Evolutionary conservation across 306 rosid genomes (phyloP).

Genomic region (Canavalia gladiata): DNA sequence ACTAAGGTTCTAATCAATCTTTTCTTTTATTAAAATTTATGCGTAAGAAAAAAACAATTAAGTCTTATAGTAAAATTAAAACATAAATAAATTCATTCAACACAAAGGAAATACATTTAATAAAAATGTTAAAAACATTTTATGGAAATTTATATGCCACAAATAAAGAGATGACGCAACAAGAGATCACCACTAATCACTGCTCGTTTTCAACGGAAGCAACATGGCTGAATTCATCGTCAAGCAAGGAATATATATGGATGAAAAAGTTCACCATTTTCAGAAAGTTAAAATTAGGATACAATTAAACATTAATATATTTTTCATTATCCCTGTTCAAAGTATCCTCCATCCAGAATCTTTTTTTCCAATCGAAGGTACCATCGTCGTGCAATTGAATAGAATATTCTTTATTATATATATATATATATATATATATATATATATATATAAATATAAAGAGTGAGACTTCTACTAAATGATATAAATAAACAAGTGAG

Average conservation of each 20-base stretch:
- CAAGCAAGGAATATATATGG: not conserved
- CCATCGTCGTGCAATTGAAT: too few relatives aligned
- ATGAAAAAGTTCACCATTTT: not conserved
- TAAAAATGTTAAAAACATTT: not conserved
- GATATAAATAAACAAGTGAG: too few relatives aligned
- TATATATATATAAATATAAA: too few relatives aligned
- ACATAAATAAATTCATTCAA: not conserved
- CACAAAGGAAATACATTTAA: not conserved
- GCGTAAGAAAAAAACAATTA: not conserved
- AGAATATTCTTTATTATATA: too few relatives aligned
- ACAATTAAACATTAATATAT: not conserved
- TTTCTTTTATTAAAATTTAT: not conserved
- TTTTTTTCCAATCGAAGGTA: too few relatives aligned
- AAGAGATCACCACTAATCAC: not conserved
- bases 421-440: too few relatives aligned
- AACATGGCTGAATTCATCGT: not conserved
- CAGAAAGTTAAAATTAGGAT: not conserved
- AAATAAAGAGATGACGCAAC: not conserved
- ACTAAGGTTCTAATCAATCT: not conserved
- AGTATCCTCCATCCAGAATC: too few relatives aligned
- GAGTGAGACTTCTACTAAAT: too few relatives aligned
- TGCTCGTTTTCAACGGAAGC: constrained; percentile 20
- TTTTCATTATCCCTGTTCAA: too few relatives aligned
- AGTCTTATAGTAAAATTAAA: not conserved
- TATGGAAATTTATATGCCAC: not conserved